phyloP scores from a whole-genome alignment of 192 early-diverging fungal genomes.

The Umbelopsis vinacea region DNA sequence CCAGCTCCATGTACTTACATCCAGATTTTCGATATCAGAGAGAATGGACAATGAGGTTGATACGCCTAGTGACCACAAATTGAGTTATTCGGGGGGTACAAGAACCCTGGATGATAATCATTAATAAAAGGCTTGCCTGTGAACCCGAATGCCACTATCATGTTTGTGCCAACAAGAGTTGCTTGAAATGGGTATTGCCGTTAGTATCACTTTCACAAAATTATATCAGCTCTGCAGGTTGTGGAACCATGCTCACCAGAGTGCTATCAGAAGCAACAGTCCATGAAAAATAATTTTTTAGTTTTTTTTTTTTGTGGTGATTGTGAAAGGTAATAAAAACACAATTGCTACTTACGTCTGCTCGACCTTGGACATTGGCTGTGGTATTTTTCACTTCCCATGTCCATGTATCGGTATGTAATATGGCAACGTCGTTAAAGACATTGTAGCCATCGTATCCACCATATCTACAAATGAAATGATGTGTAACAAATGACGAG shows the following conservation, averaged over 20 bases:
- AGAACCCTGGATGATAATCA: not conserved
- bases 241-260: conserved; percentile 28
- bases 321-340: not conserved
- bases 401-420: conserved; percentile 39
- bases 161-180: conserved; percentile 34
- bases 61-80: conserved; percentile 20
- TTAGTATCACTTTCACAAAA: not conserved
- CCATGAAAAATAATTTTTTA: not conserved
- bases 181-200: conserved; percentile 21
- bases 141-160: conserved; percentile 44
- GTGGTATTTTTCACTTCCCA: conserved; percentile 41
- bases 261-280: conserved; percentile 27
- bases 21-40: conserved; percentile 39
- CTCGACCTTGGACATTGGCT: conserved; percentile 39
- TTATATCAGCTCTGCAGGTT: not conserved
- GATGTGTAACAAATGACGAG: not conserved
- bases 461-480: conserved; percentile 28
- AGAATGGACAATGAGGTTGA: conserved; percentile 34
- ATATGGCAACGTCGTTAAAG: conserved; percentile 38
- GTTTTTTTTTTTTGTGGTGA: too few relatives aligned
- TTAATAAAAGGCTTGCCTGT: conserved; percentile 21
- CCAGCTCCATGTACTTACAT: conserved; percentile 41
- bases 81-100: not conserved
- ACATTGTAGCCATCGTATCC: conserved; percentile 43
- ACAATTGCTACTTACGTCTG: conserved; percentile 32